A percentile compares a stretch with the other conserved stretches of the same genome.
Evolutionary conservation across 768 basidiomycete genomes (phyloP).

Genomic region (Coprinopsis strossmayeri): DNA sequence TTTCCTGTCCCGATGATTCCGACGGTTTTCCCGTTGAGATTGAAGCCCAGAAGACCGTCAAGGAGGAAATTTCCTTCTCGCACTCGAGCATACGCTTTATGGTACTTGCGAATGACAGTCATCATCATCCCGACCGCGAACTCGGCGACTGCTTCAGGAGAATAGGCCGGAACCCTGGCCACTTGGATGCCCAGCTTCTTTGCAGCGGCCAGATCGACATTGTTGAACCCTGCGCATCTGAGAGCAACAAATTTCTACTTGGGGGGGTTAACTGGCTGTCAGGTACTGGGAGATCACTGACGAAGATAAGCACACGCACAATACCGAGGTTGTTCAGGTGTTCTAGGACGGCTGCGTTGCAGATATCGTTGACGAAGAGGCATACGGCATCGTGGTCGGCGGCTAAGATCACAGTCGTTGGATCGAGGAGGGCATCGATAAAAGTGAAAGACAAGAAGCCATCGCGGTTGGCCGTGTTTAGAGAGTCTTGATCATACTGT

Average conservation of each 20-base stretch:
- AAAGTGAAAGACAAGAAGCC: conserved; percentile 28
- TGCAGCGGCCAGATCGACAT: conserved; percentile 30
- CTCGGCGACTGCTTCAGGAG: conserved; percentile 38
- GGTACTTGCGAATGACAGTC: conserved; percentile 39
- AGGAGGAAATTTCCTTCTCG: conserved; percentile 41
- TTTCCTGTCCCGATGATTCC: conserved; percentile 38
- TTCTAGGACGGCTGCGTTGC: conserved; percentile 27
- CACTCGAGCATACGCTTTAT: conserved; percentile 39
- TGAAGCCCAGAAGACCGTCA: conserved; percentile 36
- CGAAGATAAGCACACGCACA: conserved; percentile 17
- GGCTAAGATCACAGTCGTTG: conserved; percentile 28
- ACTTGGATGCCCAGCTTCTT: conserved; percentile 27
- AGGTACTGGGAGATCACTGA: background rate
- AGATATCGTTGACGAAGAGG: conserved; percentile 38
- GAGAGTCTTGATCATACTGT: conserved; percentile 31
- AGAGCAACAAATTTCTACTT: conserved; percentile 34
- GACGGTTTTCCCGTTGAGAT: conserved; percentile 34
- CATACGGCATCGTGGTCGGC: conserved; percentile 32
- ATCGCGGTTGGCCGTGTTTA: conserved; percentile 21
- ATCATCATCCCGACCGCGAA: conserved; percentile 41
- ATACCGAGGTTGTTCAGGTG: conserved; percentile 27
- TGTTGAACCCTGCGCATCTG: conserved; percentile 37
- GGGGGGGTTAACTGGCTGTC: background rate
- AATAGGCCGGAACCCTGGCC: conserved; percentile 35
- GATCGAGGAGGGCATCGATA: conserved; percentile 30